Percentiles rank a stretch among this genome's conserved stretches.
phyloP scores from a whole-genome alignment of 2,329 filamentous ascomycete species.

The Microdochium nivale region DNA sequence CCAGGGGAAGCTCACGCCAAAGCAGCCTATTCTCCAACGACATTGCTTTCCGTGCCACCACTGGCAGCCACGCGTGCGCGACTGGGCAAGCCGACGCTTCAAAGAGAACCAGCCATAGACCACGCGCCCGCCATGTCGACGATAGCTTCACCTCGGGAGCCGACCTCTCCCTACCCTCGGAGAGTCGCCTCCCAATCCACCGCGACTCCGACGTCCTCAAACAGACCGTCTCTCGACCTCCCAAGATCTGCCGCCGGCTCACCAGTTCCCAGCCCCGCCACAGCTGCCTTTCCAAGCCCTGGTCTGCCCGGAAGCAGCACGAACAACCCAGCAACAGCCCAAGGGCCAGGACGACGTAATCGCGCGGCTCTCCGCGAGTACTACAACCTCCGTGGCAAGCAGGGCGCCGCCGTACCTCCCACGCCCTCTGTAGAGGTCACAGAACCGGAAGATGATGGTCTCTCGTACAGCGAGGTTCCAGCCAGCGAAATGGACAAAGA shows the following conservation, averaged over 20 bases:
- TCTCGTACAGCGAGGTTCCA: conserved; percentile 45
- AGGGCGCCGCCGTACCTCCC: conserved; percentile 23
- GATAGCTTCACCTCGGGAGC: conserved; percentile 54
- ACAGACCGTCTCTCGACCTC: conserved; percentile 63
- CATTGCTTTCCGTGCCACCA: too few relatives aligned
- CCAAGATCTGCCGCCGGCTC: conserved; percentile 52
- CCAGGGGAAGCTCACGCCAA: not conserved
- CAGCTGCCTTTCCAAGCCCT: conserved; percentile 9
- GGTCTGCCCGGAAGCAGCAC: conserved; percentile 10
- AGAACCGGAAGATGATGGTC: conserved; percentile 22
- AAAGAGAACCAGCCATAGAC: too few relatives aligned
- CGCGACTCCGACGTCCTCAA: conserved; percentile 63
- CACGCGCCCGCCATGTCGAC: conserved; percentile 43
- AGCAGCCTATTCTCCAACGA: not conserved
- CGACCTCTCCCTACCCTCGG: conserved; percentile 48
- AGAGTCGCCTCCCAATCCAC: conserved; percentile 40
- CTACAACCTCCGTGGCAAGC: conserved; percentile 66
- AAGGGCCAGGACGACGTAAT: conserved; percentile 50
- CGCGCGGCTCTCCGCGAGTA: conserved; percentile 86
- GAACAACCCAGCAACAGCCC: conserved; percentile 18
- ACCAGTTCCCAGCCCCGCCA: conserved; percentile 28
- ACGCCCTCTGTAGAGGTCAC: conserved; percentile 34
- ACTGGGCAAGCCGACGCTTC: too few relatives aligned
- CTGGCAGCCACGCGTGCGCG: too few relatives aligned
- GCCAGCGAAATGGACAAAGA: conserved; percentile 64